Evolutionary conservation across 129 eudicot species (phyloP).

Genomic region (Sambucus nigra): DNA sequence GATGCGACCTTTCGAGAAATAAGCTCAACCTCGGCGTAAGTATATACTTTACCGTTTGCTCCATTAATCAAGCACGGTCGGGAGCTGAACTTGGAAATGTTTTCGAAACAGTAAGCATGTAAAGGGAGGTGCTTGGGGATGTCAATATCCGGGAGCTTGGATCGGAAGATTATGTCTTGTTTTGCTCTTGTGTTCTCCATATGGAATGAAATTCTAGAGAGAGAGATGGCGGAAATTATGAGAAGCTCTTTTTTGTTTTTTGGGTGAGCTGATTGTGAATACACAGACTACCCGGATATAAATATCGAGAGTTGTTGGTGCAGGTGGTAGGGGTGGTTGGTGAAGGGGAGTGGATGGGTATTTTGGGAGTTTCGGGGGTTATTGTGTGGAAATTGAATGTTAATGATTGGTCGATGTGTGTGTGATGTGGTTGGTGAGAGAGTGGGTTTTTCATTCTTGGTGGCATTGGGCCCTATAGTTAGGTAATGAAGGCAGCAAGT

Average conservation of each 20-base stretch:
- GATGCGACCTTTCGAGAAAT: constrained; percentile 49
- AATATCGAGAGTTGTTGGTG: constrained; percentile 22
- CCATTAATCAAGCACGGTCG: constrained; percentile 77
- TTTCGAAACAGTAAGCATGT: constrained; percentile 79
- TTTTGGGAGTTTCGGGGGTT: constrained; percentile 23
- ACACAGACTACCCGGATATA: constrained; percentile 12
- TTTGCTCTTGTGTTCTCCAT: constrained; percentile 26
- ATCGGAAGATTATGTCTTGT: constrained; percentile 63
- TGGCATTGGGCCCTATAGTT: constrained; percentile 6
- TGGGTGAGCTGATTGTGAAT: constrained; percentile 13
- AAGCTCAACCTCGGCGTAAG: constrained; percentile 64
- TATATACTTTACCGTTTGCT: constrained; percentile 40
- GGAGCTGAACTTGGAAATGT: constrained; percentile 34
- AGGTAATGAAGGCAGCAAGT: constrained; percentile 2
- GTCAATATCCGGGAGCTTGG: constrained; percentile 81
- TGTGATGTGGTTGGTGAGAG: constrained; percentile 39
- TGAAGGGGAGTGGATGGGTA: constrained; percentile 26
- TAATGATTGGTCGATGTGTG: neutral
- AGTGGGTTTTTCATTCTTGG: constrained; percentile 14
- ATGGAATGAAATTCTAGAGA: neutral
- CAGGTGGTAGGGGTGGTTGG: constrained; percentile 25
- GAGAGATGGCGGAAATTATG: neutral
- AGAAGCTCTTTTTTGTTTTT: neutral
- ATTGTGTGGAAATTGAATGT: constrained; percentile 1
- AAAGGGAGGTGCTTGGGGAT: constrained; percentile 82